Percentiles rank a stretch among this genome's conserved stretches.
Evolutionary conservation across 768 basidiomycete genomes (phyloP).

Genomic region (Coprinopsis marcescibilis): DNA sequence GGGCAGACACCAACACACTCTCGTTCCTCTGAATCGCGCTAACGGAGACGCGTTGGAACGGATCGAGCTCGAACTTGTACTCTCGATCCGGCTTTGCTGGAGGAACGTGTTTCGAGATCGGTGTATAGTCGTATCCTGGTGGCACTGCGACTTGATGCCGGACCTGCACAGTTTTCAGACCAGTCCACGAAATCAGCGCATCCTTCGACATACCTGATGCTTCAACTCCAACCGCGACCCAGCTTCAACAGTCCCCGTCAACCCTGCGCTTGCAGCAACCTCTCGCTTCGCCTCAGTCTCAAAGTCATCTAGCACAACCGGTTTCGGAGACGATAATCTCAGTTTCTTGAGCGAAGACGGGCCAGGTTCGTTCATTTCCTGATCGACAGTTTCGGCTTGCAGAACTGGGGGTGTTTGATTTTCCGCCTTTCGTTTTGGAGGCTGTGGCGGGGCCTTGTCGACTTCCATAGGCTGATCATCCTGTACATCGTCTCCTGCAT

Average conservation of each 20-base stretch:
- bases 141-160: conserved; percentile 97
- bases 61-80: conserved; percentile 96
- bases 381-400: conserved; percentile 21
- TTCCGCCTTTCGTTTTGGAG: conserved; percentile 39
- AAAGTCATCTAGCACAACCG: conserved; percentile 88
- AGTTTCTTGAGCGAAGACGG: conserved; percentile 50
- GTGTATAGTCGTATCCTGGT: conserved; percentile 82
- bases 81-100: conserved; percentile 85
- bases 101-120: conserved; percentile 88
- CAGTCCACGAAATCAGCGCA: not conserved
- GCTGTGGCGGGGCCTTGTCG: conserved; percentile 15
- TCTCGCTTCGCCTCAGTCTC: conserved; percentile 92
- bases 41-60: conserved; percentile 93
- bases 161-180: conserved; percentile 46
- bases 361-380: conserved; percentile 20
- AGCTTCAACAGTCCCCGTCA: conserved; percentile 63
- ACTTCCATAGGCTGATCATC: conserved; percentile 25
- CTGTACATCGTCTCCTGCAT: conserved; percentile 31
- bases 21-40: conserved; percentile 96
- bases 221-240: conserved; percentile 69
- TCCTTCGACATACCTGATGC: conserved; percentile 57
- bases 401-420: conserved; percentile 14
- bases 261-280: conserved; percentile 81
- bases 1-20: conserved; percentile 95
- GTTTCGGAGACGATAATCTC: conserved; percentile 57